phyloP scores from a whole-genome alignment of 768 basidiomycete species.

The Rhizopogon vinicolor region DNA sequence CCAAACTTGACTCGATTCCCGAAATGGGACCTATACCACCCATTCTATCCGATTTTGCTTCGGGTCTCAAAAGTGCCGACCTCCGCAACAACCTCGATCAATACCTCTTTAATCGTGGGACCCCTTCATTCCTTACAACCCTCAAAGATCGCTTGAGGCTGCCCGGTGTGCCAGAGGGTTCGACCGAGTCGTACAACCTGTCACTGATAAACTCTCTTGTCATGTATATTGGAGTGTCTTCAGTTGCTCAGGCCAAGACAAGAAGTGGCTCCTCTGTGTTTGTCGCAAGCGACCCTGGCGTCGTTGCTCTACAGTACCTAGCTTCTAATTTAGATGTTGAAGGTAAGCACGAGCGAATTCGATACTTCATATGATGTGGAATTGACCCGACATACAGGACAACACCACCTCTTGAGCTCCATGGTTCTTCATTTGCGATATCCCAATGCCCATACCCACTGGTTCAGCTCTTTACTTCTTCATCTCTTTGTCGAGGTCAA shows the following conservation, averaged over 20 bases:
- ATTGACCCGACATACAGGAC: slow-evolving; percentile 47
- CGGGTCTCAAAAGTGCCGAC: slow-evolving; percentile 75
- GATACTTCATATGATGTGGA: not conserved
- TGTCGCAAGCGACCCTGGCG: slow-evolving; percentile 77
- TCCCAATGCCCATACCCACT: slow-evolving; percentile 97
- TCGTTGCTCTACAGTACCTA: slow-evolving; percentile 78
- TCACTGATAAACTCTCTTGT: slow-evolving; percentile 91
- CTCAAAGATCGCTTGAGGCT: slow-evolving; percentile 73
- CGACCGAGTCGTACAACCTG: slow-evolving; percentile 72
- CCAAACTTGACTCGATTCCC: slow-evolving; percentile 70
- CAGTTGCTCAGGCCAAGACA: slow-evolving; percentile 85
- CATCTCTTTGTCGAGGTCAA: slow-evolving; percentile 81
- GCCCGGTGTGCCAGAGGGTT: slow-evolving; percentile 39
- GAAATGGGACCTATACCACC: slow-evolving; percentile 93
- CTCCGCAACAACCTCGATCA: slow-evolving; percentile 79
- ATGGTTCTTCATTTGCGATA: slow-evolving; percentile 94
- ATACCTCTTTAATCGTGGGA: slow-evolving; percentile 74
- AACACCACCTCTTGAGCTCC: slow-evolving; percentile 92
- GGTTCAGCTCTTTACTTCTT: slow-evolving; percentile 91
- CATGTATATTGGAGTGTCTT: slow-evolving; percentile 93
- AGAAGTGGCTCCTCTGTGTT: slow-evolving; percentile 81
- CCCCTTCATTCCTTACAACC: slow-evolving; percentile 65
- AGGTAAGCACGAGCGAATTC: slow-evolving; percentile 47
- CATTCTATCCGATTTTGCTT: slow-evolving; percentile 87
- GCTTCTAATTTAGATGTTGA: slow-evolving; percentile 84